A percentile compares a stretch with the other conserved stretches of the same genome.
phyloP scores from a whole-genome alignment of 306 rosid species.

The Corylus avellana region DNA sequence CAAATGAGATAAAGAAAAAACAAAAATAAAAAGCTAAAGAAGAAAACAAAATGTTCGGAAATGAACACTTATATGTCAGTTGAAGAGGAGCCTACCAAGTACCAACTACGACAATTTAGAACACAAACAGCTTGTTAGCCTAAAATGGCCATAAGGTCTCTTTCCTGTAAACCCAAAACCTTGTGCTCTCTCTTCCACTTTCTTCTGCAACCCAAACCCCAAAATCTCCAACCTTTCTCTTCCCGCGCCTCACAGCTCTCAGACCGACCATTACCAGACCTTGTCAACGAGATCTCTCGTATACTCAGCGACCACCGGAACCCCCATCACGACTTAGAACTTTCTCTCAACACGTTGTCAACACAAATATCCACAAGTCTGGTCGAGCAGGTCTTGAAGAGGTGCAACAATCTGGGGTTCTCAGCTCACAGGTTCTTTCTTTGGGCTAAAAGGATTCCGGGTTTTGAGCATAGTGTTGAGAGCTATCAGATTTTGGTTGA shows the following conservation, averaged over 20 bases:
- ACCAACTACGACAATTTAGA: too few relatives aligned
- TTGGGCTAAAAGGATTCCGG: conserved; percentile 77
- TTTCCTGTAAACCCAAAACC: conserved; percentile 36
- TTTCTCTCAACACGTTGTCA: conserved; percentile 55
- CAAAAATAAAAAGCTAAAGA: too few relatives aligned
- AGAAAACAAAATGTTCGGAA: too few relatives aligned
- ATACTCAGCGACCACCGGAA: conserved; percentile 74
- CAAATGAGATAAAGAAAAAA: too few relatives aligned
- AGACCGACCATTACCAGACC: conserved; percentile 36
- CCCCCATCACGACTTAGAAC: conserved; percentile 77
- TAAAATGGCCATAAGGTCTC: conserved; percentile 44
- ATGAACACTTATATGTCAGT: too few relatives aligned
- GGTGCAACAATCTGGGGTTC: conserved; percentile 77
- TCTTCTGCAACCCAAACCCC: conserved; percentile 29
- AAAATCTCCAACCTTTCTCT: conserved; percentile 27
- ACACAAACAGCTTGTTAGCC: background rate
- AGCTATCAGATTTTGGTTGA: conserved; percentile 75
- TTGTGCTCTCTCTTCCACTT: conserved; percentile 31
- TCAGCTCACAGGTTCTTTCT: conserved; percentile 89
- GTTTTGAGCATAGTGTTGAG: conserved; percentile 59
- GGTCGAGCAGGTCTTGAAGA: conserved; percentile 82
- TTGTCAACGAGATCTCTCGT: conserved; percentile 82
- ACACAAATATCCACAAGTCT: conserved; percentile 57
- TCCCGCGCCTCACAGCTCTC: conserved; percentile 24
- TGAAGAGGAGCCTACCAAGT: too few relatives aligned